Base-by-base conservation (phyloP, 2,329 filamentous ascomycete genomes). In the Ophiostoma ips region DNA sequence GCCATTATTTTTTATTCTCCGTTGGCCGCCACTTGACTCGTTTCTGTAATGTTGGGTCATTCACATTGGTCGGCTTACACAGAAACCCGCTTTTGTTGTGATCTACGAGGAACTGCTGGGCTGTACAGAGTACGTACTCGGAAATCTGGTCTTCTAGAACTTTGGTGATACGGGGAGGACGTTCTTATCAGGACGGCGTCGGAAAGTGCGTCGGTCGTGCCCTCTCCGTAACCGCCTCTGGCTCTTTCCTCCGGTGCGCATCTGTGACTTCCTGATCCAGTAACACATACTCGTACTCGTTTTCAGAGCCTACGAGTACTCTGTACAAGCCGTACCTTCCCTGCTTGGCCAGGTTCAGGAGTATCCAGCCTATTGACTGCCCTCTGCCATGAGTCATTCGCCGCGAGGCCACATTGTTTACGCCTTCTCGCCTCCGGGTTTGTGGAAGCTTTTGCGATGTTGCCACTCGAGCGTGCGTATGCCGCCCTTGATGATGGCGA, bases 11-110 rank as follows among this genome's bases (percentile, higher is more conserved):
- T 51, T 34, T 47, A 9, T 31, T 19, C 40, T 44, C 35, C 46
- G 40, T 48, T 55, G 47, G 49, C 46, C 49, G 49, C 52, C 52
- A 55, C 52, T 48, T 48, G 48, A 31, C 46, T 30, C 43, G 31
- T 46, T 33, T 43, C 50, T 34, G 45, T 47, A 38, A 33, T 46
- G 52, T 55, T 55, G 52, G 50, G 33, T 21, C 6, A n/a, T 16
- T 10, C 12, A 18, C 13, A 55, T 55, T 55, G 52, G 53, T 9
- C 34, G 24, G 21, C 33, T 15, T 15, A n/a, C 3, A 34, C 10
- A 10, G 21, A 9, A 37, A 11, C 28, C 53, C 51, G 37, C 46
- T 50, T 51, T 53, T 53, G n/a, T 44, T 37, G 44, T 33, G 12
- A 49, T 52, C 35, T 49, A 46, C 18, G 6, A 46, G 13, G 6